Evolutionary conservation across 2,329 filamentous ascomycete genomes (phyloP).

Genomic region (Eutypella sp.): DNA sequence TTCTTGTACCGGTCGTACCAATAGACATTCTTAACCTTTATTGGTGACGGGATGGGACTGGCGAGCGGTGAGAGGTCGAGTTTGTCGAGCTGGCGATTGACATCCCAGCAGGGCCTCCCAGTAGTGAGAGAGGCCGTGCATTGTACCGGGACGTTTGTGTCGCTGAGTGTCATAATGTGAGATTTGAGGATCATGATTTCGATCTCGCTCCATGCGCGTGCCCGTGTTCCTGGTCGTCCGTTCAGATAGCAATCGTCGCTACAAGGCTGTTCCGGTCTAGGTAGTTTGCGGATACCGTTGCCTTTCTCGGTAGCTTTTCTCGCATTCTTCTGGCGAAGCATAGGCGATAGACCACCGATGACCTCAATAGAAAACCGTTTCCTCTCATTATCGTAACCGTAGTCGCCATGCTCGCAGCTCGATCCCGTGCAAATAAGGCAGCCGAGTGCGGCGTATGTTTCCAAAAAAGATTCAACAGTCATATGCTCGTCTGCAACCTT

Average conservation of each 20-base stretch:
- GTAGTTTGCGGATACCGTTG: conserved; percentile 22
- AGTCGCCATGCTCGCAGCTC: conserved; percentile 58
- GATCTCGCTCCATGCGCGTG: conserved; percentile 42
- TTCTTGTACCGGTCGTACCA: conserved; percentile 57
- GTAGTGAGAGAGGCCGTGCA: conserved; percentile 48
- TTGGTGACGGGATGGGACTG: conserved; percentile 20
- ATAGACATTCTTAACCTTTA: conserved; percentile 39
- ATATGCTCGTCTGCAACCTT: conserved; percentile 30
- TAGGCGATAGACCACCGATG: conserved; percentile 30
- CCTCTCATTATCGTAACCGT: conserved; percentile 48
- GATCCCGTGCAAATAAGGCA: conserved; percentile 57
- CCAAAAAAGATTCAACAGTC: conserved; percentile 43
- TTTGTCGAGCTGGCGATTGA: conserved; percentile 38
- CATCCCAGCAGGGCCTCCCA: conserved; percentile 48
- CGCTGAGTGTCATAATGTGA: conserved; percentile 39
- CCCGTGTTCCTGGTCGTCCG: conserved; percentile 26
- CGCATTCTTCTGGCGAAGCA: conserved; percentile 25
- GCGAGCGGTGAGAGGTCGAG: conserved; percentile 30
- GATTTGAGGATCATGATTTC: conserved; percentile 44
- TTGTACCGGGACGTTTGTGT: conserved; percentile 39
- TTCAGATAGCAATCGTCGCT: conserved; percentile 38
- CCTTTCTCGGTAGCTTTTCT: conserved; percentile 12
- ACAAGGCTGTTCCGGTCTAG: conserved; percentile 28
- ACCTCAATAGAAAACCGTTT: conserved; percentile 48
- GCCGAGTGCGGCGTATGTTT: conserved; percentile 50